Conservation (phyloP, 1,284 basidiomycete genomes). For the Cutaneotrichosporon daszewskae region DNA sequence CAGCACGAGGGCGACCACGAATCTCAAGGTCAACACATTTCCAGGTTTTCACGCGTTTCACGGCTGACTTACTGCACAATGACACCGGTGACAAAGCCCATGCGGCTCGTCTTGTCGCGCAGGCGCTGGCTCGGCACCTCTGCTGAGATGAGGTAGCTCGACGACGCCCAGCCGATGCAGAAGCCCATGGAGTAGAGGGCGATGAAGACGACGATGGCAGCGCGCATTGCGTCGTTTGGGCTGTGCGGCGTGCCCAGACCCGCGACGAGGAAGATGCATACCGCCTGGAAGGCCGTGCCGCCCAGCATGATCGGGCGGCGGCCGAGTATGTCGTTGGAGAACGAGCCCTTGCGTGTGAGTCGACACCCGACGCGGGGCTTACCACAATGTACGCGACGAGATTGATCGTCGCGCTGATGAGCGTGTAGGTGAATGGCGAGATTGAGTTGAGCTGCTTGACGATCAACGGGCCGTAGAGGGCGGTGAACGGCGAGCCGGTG, state of each 20-base stretch:
- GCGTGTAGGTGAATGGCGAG: constrained; percentile 16
- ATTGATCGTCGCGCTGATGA: no score
- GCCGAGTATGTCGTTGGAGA: constrained; percentile 11
- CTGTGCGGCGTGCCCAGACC: constrained; percentile 6
- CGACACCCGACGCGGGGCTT: background rate
- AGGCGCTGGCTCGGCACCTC: constrained; percentile 1
- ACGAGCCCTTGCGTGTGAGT: no score
- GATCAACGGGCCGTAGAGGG: constrained; percentile 9
- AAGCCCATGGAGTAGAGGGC: constrained; percentile 8
- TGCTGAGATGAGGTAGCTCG: constrained; percentile 4
- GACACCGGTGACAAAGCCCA: background rate
- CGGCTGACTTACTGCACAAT: background rate
- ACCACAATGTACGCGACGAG: no score
- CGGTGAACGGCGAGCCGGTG: constrained; percentile 7
- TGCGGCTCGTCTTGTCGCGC: constrained; percentile 6
- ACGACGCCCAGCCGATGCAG: constrained; percentile 6
- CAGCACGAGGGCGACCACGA: constrained; percentile 11
- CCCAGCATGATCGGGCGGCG: constrained; percentile 16
- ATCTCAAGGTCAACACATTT: constrained; percentile 1
- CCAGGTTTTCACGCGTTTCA: background rate
- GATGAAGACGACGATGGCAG: constrained; percentile 10
- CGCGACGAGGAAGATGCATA: constrained; percentile 11
- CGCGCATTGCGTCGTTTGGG: background rate
- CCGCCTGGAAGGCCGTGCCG: constrained; percentile 1
- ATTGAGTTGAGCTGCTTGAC: constrained; percentile 5